Percentiles rank a stretch among this genome's conserved stretches.
Conservation (phyloP, 495 filamentous ascomycete species). For the Tetracladium setigerum region DNA sequence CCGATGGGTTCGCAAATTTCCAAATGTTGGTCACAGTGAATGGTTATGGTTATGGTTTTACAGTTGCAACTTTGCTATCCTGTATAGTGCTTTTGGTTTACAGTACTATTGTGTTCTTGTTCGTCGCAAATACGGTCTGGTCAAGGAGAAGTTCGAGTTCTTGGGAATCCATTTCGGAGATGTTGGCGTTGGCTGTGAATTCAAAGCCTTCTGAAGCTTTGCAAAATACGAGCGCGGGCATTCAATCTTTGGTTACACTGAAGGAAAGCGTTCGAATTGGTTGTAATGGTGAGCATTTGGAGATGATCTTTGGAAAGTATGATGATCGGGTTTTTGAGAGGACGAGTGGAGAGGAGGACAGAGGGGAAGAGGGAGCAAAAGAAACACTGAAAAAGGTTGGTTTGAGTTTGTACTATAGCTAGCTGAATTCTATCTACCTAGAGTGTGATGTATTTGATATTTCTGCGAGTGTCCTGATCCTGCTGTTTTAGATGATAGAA, state of each 20-base stretch:
- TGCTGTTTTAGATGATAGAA: no score
- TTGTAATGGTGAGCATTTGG: background rate
- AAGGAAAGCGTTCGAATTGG: background rate
- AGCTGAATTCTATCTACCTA: no score
- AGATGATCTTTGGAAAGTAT: slow-evolving; percentile 5
- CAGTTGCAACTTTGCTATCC: background rate
- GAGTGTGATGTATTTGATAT: no score
- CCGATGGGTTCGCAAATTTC: slow-evolving; percentile 1
- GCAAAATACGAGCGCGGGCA: slow-evolving; percentile 7
- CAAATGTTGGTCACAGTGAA: slow-evolving; percentile 2
- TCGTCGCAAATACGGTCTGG: slow-evolving; percentile 1
- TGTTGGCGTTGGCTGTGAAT: slow-evolving; percentile 8
- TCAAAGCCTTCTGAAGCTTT: background rate
- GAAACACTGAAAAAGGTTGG: no score
- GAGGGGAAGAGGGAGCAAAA: no score
- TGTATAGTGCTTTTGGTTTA: slow-evolving; percentile 1
- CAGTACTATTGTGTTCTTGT: slow-evolving; percentile 3
- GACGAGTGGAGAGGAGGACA: no score
- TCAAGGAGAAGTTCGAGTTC: background rate
- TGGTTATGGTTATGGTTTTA: slow-evolving; percentile 9
- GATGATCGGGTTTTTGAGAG: no score
- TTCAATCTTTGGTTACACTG: slow-evolving; percentile 2
- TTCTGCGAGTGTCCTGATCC: no score
- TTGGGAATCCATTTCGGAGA: slow-evolving; percentile 9
- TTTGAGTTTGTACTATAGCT: no score